Evolutionary conservation across 768 basidiomycete species (phyloP), one percentile per base, ranked within the genome.

Genomic region (Russula emetica): DNA sequence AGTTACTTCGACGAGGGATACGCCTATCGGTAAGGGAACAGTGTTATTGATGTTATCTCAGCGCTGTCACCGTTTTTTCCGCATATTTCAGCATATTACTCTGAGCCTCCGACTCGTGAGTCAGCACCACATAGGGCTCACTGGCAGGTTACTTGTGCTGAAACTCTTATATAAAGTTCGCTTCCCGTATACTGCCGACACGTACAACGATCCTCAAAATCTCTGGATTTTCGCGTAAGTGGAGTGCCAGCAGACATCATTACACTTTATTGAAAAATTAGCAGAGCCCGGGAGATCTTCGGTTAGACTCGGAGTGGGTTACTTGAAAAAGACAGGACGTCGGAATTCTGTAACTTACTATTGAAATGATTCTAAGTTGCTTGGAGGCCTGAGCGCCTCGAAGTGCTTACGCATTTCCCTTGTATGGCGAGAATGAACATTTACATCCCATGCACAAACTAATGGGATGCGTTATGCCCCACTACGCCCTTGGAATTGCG

Each of bases 141-240:
- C 36, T 14, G 36, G 36, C 34, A 18, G 28, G 28, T 22, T 30
- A 20, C 14, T 6, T 10, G 42, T 34, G n/a, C 64, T 58, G 26
- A 66, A 38, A 47, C 5, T 45, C 47, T 26, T 49, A n/a, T 18
- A 38, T 54, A 11, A 70, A 84, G 83, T 81, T 69, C 82, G 83
- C 38, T 86, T 85, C 74, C 76, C 82, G 13, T 86, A 85, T 70
- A 85, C 85, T 1, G 73, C 72, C 52, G 82, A 83, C 28, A 86
- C 84, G 4, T 86, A 84, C 75, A 86, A 83, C 72, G 80, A 85
- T 69, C 85, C 84, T 0, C 81, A 84, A 59, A 82, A 79, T 62
- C 72, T 86, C 14, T 86, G 84, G 83, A 73, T 69, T 7, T 85
- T 82, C 58, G 81, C 82, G 83, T 83, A 74, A 64, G 73, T 70